A percentile compares a stretch with the other conserved stretches of the same genome.
phyloP scores from a whole-genome alignment of 75 land plant species.

The Sequoia sempervirens region DNA sequence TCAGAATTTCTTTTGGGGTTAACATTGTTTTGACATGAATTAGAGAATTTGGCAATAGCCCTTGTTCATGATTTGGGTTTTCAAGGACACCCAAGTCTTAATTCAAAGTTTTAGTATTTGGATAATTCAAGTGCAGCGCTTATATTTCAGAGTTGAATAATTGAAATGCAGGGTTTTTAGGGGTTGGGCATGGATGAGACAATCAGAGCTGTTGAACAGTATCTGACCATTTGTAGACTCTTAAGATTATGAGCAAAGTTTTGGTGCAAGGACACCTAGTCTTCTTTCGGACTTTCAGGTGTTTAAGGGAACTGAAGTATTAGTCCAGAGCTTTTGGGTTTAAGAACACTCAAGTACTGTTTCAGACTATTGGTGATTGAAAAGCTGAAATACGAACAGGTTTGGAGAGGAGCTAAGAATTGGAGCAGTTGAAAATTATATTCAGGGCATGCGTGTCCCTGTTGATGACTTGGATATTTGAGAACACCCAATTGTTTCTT shows the following conservation, averaged over 20 bases:
- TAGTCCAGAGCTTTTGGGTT: too few relatives aligned
- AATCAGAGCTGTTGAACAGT: not conserved
- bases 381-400: too few relatives aligned
- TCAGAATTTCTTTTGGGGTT: not conserved
- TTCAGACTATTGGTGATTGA: too few relatives aligned
- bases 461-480: not conserved
- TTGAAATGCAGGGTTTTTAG: not conserved
- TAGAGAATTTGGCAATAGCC: not conserved
- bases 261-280: too few relatives aligned
- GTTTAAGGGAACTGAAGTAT: too few relatives aligned
- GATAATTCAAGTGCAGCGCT: too few relatives aligned
- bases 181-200: not conserved
- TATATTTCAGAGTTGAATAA: too few relatives aligned
- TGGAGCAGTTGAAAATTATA: too few relatives aligned
- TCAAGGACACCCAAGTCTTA: not conserved
- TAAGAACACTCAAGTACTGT: too few relatives aligned
- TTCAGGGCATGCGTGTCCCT: not conserved
- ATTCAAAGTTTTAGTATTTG: not conserved
- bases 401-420: too few relatives aligned
- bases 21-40: not conserved
- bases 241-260: not conserved
- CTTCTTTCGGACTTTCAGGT: too few relatives aligned
- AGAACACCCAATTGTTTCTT: not conserved
- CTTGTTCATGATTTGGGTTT: not conserved
- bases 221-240: not conserved